A percentile compares a stretch with the other conserved stretches of the same genome.
Conservation (phyloP, 306 rosid species). For the Castanospermum australe region DNA sequence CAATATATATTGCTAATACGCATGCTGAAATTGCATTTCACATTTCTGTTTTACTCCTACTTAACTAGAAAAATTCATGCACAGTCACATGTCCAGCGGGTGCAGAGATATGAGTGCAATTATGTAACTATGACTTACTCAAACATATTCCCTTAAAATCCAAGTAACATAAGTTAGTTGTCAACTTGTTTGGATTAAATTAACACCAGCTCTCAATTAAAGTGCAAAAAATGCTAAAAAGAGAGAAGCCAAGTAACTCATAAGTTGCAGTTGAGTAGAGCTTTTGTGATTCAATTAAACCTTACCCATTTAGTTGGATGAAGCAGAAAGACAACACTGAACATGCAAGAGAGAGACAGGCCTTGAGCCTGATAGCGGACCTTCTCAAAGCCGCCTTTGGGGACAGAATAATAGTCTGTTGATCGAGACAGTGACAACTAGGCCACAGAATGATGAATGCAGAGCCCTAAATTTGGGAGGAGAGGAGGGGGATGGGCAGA, state of each 20-base stretch:
- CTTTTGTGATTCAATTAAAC: not conserved
- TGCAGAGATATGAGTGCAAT: not conserved
- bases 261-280: not conserved
- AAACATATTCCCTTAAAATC: not conserved
- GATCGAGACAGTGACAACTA: constrained; percentile 49
- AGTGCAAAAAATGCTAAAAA: not conserved
- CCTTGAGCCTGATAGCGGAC: constrained; percentile 47
- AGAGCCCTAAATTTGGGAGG: not conserved
- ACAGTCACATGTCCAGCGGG: not conserved
- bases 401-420: constrained; percentile 38
- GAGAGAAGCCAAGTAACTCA: not conserved
- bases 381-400: constrained; percentile 27
- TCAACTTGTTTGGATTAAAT: too few relatives aligned
- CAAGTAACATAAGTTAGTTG: too few relatives aligned
- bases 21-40: too few relatives aligned
- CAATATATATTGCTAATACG: too few relatives aligned
- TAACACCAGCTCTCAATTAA: not conserved
- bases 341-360: constrained; percentile 37
- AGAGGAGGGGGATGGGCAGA: constrained; percentile 22
- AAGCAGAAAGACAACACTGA: constrained; percentile 39
- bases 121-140: not conserved
- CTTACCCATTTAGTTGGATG: constrained; percentile 27
- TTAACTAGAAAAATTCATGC: too few relatives aligned
- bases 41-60: too few relatives aligned
- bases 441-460: constrained; percentile 10